phyloP scores from a whole-genome alignment of 2,329 filamentous ascomycete species.

The Bipolaris bicolor region DNA sequence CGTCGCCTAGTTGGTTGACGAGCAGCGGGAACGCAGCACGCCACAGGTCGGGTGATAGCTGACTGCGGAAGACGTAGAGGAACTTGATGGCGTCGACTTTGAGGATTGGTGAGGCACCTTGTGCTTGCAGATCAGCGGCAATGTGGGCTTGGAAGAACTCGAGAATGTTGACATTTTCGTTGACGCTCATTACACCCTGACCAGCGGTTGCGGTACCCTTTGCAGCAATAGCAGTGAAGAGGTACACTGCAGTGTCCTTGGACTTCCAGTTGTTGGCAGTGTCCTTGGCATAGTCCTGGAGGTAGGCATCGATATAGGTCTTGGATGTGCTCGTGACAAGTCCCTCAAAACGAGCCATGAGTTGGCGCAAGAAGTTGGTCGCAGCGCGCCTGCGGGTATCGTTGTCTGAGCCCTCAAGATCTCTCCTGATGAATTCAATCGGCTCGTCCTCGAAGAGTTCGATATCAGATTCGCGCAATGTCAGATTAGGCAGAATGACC shows the following conservation, averaged over 20 bases:
- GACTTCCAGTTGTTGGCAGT: conserved; percentile 81
- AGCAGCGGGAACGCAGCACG: conserved; percentile 85
- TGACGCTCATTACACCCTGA: conserved; percentile 90
- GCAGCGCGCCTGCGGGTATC: conserved; percentile 91
- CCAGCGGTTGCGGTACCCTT: conserved; percentile 86
- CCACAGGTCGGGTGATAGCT: conserved; percentile 92
- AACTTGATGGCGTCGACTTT: conserved; percentile 99
- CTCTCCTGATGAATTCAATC: conserved; percentile 95
- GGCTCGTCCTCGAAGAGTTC: conserved; percentile 98
- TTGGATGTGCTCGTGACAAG: conserved; percentile 87
- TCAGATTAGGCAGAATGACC: conserved; percentile 92
- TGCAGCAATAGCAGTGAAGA: conserved; percentile 92
- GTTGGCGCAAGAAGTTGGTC: conserved; percentile 88
- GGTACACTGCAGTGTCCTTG: conserved; percentile 97
- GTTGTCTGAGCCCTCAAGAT: conserved; percentile 94
- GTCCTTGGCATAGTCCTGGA: conserved; percentile 74
- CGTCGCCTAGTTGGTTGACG: conserved; percentile 86
- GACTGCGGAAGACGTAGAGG: conserved; percentile 94
- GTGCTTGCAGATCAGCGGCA: conserved; percentile 81
- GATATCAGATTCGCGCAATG: conserved; percentile 87
- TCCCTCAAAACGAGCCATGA: conserved; percentile 86
- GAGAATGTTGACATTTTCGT: conserved; percentile 79
- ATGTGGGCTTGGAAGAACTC: conserved; percentile 95
- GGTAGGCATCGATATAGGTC: conserved; percentile 84
- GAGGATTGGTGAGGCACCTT: conserved; percentile 77